Evolutionary conservation across 768 basidiomycete genomes (phyloP).

Genomic region (Lactarius quietus): DNA sequence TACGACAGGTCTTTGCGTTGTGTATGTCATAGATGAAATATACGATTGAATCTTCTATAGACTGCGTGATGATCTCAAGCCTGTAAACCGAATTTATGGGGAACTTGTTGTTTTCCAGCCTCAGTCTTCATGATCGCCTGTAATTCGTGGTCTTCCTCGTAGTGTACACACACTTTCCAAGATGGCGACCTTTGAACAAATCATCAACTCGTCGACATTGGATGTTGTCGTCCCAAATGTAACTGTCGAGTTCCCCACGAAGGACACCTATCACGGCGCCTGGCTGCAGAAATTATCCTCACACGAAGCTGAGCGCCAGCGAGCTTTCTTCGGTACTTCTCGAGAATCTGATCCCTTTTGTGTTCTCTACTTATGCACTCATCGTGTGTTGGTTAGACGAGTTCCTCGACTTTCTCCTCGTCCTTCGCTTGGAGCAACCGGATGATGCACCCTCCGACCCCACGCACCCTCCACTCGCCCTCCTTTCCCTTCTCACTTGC

Average conservation of each 20-base stretch:
- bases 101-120: too few relatives aligned
- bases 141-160: neutral
- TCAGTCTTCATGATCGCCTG: neutral
- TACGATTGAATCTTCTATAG: too few relatives aligned
- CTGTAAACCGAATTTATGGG: too few relatives aligned
- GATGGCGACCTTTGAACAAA: slow-evolving; percentile 53
- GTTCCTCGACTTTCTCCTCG: slow-evolving; percentile 28
- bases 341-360: slow-evolving; percentile 15
- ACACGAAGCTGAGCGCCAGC: slow-evolving; percentile 48
- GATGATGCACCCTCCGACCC: slow-evolving; percentile 33
- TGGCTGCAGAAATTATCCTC: slow-evolving; percentile 53
- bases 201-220: slow-evolving; percentile 57
- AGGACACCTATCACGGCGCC: slow-evolving; percentile 39
- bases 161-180: neutral
- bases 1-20: too few relatives aligned
- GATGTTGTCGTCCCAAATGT: slow-evolving; percentile 64
- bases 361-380: slow-evolving; percentile 27
- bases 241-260: slow-evolving; percentile 56
- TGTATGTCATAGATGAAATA: too few relatives aligned
- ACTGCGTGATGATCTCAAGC: too few relatives aligned
- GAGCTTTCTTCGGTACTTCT: slow-evolving; percentile 72
- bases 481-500: slow-evolving; percentile 63
- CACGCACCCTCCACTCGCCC: slow-evolving; percentile 33
- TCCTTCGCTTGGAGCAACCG: slow-evolving; percentile 32
- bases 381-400: slow-evolving; percentile 37